These are phyloP conservation scores for Leptographium lundbergii DNA, from an alignment of 2,329 filamentous ascomycete genomes.

Conservation along the genomic window DNA sequence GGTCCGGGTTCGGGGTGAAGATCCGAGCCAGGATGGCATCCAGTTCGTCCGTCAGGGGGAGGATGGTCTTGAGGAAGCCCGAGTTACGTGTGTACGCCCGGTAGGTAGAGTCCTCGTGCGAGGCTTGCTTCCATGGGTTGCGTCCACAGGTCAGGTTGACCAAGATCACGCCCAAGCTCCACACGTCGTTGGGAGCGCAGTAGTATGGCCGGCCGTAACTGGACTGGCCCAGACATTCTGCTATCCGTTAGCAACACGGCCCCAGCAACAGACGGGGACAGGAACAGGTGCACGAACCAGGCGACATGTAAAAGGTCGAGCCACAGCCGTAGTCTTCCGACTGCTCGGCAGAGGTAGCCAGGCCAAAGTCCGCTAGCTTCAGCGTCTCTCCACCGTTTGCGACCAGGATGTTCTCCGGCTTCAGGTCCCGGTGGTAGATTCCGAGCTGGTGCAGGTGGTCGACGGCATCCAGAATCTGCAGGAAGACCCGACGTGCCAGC, in stretches of 20 bases:
- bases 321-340: conserved; percentile 96
- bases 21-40: conserved; percentile 78
- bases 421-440: conserved; percentile 95
- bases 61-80: conserved; percentile 82
- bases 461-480: conserved; percentile 93
- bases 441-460: conserved; percentile 86
- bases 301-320: conserved; percentile 98
- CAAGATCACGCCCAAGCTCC: conserved; percentile 95
- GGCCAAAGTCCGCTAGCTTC: conserved; percentile 93
- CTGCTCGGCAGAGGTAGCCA: conserved; percentile 71
- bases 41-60: conserved; percentile 80
- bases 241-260: conserved; percentile 17
- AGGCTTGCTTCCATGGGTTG: conserved; percentile 98
- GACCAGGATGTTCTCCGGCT: conserved; percentile 96
- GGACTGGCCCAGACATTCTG: conserved; percentile 81
- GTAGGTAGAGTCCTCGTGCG: conserved; percentile 87
- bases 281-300: conserved; percentile 44
- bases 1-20: conserved; percentile 74
- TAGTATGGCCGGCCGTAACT: conserved; percentile 57
- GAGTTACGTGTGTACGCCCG: conserved; percentile 74
- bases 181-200: conserved; percentile 91
- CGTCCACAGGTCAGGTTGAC: conserved; percentile 96
- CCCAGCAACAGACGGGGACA: conserved; percentile 4
- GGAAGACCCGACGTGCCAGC: conserved; percentile 74
- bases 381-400: conserved; percentile 78